A percentile compares a stretch with the other conserved stretches of the same genome.
phyloP scores from a whole-genome alignment of 768 basidiomycete genomes.

The Psilocybe azurescens region DNA sequence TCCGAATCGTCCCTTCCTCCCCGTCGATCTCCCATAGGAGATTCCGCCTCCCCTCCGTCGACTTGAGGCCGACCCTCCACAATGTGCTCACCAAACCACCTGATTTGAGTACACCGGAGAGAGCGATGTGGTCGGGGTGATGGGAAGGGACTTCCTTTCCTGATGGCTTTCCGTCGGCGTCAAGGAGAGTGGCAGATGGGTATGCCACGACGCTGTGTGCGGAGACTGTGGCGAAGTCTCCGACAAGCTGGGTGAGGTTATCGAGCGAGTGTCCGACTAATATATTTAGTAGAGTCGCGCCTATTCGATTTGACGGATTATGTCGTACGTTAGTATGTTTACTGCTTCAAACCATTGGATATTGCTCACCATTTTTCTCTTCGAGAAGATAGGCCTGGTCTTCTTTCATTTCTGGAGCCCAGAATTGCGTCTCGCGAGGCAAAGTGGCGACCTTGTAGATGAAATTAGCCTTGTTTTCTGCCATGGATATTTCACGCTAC shows the following conservation, averaged over 20 bases:
- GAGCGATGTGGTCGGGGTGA: conserved; percentile 31
- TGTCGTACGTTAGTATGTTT: conserved; percentile 14
- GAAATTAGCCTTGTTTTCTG: too few species aligned
- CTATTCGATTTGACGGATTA: neutral
- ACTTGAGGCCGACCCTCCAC: conserved; percentile 28
- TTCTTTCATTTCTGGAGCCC: neutral
- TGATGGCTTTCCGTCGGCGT: conserved; percentile 29
- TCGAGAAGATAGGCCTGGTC: neutral
- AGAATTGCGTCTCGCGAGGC: neutral
- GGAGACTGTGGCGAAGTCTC: conserved; percentile 33
- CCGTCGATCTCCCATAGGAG: conserved; percentile 41
- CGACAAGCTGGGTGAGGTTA: conserved; percentile 33
- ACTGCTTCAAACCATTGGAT: conserved; percentile 2
- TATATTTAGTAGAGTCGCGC: neutral
- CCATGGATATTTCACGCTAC: too few species aligned
- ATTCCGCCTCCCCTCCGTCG: conserved; percentile 27
- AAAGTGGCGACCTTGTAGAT: too few species aligned
- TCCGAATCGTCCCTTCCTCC: conserved; percentile 31
- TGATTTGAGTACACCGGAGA: conserved; percentile 32
- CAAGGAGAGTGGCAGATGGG: conserved; percentile 31
- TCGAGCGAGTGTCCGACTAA: conserved; percentile 34
- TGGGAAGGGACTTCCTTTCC: conserved; percentile 24
- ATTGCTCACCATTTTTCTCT: neutral
- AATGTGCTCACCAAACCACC: conserved; percentile 35
- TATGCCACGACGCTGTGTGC: conserved; percentile 30